A percentile compares a stretch with the other conserved stretches of the same genome.
Conservation (phyloP, 495 filamentous ascomycete species). For the Elaphomyces granulatus region DNA sequence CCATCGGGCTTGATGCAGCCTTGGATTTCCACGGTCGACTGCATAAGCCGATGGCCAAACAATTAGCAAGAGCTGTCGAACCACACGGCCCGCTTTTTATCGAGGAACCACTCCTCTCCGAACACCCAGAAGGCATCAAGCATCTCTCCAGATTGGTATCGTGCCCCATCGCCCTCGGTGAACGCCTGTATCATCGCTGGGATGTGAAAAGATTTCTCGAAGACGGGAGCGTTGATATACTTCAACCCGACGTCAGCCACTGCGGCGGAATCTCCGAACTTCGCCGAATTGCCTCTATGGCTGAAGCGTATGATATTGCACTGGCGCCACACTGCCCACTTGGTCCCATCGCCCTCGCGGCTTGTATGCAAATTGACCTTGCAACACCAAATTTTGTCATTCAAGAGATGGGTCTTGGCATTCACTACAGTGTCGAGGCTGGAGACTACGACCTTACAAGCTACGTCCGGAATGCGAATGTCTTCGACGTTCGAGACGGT, state of each 20-base stretch:
- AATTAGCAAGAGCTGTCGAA: slow-evolving; percentile 55
- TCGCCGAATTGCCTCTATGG: slow-evolving; percentile 55
- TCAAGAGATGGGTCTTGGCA: slow-evolving; percentile 69
- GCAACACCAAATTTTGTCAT: slow-evolving; percentile 57
- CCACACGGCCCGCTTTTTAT: slow-evolving; percentile 64
- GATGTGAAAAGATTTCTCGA: slow-evolving; percentile 63
- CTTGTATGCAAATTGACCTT: slow-evolving; percentile 54
- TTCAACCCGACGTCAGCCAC: slow-evolving; percentile 67
- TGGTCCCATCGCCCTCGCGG: slow-evolving; percentile 61
- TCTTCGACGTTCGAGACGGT: slow-evolving; percentile 52
- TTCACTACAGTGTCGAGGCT: slow-evolving; percentile 54
- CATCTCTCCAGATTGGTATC: slow-evolving; percentile 45
- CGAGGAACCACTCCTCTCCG: slow-evolving; percentile 61
- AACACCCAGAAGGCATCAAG: slow-evolving; percentile 57
- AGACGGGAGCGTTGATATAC: slow-evolving; percentile 51
- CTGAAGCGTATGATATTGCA: slow-evolving; percentile 65
- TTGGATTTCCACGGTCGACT: slow-evolving; percentile 69
- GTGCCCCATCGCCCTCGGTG: slow-evolving; percentile 60
- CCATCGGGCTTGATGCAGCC: slow-evolving; percentile 53
- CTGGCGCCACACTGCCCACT: slow-evolving; percentile 67
- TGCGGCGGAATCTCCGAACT: slow-evolving; percentile 65
- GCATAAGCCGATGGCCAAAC: slow-evolving; percentile 73
- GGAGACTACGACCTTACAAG: slow-evolving; percentile 51
- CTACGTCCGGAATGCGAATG: slow-evolving; percentile 46
- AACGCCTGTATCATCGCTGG: slow-evolving; percentile 62